phyloP scores from a whole-genome alignment of 495 filamentous ascomycete species.

The Penicillium silybi region DNA sequence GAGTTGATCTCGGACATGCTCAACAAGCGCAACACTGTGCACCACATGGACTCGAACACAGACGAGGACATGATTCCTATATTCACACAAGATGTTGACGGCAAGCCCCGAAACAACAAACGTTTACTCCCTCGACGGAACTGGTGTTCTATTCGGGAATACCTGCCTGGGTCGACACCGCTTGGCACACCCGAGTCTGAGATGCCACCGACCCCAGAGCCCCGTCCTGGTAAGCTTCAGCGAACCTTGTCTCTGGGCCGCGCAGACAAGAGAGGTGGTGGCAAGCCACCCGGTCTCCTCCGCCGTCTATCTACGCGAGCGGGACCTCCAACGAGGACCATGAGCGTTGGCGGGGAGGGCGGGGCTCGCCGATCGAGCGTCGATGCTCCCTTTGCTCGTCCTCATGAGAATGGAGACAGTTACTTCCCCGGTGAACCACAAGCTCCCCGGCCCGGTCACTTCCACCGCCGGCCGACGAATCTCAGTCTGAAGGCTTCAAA shows the following conservation, averaged over 20 bases:
- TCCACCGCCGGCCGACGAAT: constrained; percentile 71
- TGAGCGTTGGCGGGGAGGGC: constrained; percentile 35
- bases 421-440: constrained; percentile 33
- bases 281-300: constrained; percentile 44
- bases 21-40: constrained; percentile 89
- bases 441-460: constrained; percentile 42
- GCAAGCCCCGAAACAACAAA: constrained; percentile 85
- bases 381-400: constrained; percentile 31
- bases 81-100: constrained; percentile 83
- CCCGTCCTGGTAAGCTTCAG: constrained; percentile 48
- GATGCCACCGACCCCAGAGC: constrained; percentile 27
- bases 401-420: constrained; percentile 31
- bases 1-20: constrained; percentile 86
- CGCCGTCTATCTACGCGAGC: constrained; percentile 48
- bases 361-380: constrained; percentile 36
- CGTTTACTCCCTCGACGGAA: constrained; percentile 85
- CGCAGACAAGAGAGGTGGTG: constrained; percentile 40
- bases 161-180: constrained; percentile 72
- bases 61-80: constrained; percentile 96
- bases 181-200: constrained; percentile 51
- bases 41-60: constrained; percentile 69
- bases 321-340: constrained; percentile 36
- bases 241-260: constrained; percentile 63
- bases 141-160: constrained; percentile 84
- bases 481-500: constrained; percentile 56